Evolutionary conservation across 352 stramenopile species (phyloP).

Genomic region (Phytophthora hybrid): DNA sequence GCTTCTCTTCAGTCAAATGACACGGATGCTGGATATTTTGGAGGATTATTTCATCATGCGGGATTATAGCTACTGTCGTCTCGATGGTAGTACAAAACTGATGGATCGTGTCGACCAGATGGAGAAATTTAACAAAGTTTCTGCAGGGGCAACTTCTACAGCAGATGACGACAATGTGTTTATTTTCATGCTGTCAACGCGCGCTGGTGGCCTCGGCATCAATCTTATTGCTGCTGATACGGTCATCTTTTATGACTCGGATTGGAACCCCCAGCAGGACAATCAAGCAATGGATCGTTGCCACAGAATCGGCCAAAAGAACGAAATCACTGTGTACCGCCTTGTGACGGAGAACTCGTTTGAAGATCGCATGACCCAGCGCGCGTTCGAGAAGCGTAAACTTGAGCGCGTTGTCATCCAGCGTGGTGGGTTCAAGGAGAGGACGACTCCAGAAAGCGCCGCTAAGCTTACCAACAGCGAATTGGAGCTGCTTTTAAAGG

Average conservation of each 20-base stretch:
- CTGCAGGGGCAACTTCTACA: conserved; percentile 20
- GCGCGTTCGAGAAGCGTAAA: conserved; percentile 92
- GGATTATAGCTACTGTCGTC: conserved; percentile 95
- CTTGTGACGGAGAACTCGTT: conserved; percentile 95
- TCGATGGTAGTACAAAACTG: conserved; percentile 96
- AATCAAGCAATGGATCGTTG: conserved; percentile 92
- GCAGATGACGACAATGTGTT: conserved; percentile 69
- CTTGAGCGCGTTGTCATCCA: conserved; percentile 92
- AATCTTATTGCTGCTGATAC: conserved; percentile 97
- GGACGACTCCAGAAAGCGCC: conserved; percentile 37
- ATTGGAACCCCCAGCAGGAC: conserved; percentile 99
- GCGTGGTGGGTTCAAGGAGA: conserved; percentile 81
- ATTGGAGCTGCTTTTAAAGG: conserved; percentile 75
- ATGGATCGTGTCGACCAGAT: conserved; percentile 95
- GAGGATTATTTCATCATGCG: conserved; percentile 94
- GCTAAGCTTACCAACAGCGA: conserved; percentile 77
- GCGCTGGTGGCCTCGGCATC: conserved; percentile 97
- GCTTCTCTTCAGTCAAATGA: conserved; percentile 99
- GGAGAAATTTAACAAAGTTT: conserved; percentile 95
- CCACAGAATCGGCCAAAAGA: conserved; percentile 92
- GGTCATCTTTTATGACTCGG: conserved; percentile 98
- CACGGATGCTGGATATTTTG: conserved; percentile 98
- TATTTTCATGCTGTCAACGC: conserved; percentile 87
- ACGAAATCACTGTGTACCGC: conserved; percentile 92
- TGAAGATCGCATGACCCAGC: conserved; percentile 95